Base-by-base conservation (phyloP, 305 asterid species). In the Galium porrigens region DNA sequence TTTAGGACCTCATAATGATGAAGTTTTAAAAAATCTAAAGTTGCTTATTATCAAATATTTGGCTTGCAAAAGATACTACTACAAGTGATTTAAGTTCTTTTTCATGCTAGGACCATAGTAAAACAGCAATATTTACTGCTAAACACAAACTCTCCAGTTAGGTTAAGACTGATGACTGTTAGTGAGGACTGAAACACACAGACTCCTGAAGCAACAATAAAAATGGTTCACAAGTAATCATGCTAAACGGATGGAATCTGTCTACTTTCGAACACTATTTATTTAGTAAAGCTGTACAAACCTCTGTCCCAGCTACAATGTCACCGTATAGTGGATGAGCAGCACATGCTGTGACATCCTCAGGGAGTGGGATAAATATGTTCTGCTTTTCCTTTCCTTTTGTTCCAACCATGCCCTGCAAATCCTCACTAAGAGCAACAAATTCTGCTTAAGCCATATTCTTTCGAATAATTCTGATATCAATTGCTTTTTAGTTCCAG, bases 241-340 rank as follows among this genome's bases (percentile, higher is more conserved):
- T 30, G 14, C 17, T 1, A 57, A 57, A 57, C 18, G 42, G 42
- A 57, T 12, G 2, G 4, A 57, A 57, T 12, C 30, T 58, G 46
- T 34, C 29, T 7, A 15, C 44, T 6, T 20, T 58, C 5, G 3
- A 32, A 62, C 6, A 61, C 55, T 62, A 57, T 20, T 56, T 9
- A 65, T 30, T 48, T 49, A 61, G 52, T 30, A 61, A 57, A 68
- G 61, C 63, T 49, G 32, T 8, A 60, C 72, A 25, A 12, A 86
- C 97, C 96, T 80, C 74, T 60, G 97, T 88, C 84, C 96, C 97
- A 58, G 88, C 95, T 37, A 88, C 85, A 77, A 91, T 80, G 78
- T 89, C 79, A 68, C 90, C 88, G 61, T 77, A 81, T 53, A 78
- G 72, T 66, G 97, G 96, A 81, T 91, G 97, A 68, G 83, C 82